phyloP scores from a whole-genome alignment of 305 asterid species.

The Rubia tinctorum region DNA sequence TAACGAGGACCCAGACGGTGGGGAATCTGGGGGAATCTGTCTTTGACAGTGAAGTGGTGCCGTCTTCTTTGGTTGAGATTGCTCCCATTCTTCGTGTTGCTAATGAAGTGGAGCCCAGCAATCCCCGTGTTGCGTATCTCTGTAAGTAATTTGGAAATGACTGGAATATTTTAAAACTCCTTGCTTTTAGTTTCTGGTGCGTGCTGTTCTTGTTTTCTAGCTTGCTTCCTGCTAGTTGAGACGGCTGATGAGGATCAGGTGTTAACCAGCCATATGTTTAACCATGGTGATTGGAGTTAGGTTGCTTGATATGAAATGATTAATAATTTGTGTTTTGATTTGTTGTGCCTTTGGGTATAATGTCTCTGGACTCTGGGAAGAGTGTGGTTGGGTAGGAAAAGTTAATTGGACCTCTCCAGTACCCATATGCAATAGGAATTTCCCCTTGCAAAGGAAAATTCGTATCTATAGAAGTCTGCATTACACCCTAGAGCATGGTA shows the following conservation, averaged over 20 bases:
- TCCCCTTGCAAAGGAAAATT: background rate
- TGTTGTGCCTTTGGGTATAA: background rate
- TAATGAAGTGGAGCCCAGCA: slow-evolving; percentile 98
- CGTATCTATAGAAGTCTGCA: background rate
- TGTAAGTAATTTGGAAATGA: slow-evolving; percentile 43
- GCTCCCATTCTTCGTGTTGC: slow-evolving; percentile 99
- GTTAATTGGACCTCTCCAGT: background rate
- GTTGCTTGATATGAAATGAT: background rate
- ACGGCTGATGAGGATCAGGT: background rate
- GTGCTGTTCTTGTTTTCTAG: too few relatives aligned
- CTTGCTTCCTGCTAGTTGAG: background rate
- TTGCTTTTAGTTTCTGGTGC: background rate
- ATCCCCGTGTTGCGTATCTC: slow-evolving; percentile 95
- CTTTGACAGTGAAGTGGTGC: slow-evolving; percentile 98
- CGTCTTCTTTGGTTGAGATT: slow-evolving; percentile 91
- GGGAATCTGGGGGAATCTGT: slow-evolving; percentile 90
- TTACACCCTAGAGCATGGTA: background rate
- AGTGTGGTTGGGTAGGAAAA: background rate
- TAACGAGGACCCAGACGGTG: slow-evolving; percentile 84
- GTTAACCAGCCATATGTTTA: background rate
- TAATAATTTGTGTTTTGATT: background rate
- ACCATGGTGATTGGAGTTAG: background rate
- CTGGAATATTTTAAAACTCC: background rate
- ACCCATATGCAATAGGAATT: too few relatives aligned
- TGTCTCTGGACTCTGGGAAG: background rate